Percentiles rank a stretch among this genome's conserved stretches.
phyloP scores from a whole-genome alignment of 805 yeast species.

The Saccharomycopsis sp. region DNA sequence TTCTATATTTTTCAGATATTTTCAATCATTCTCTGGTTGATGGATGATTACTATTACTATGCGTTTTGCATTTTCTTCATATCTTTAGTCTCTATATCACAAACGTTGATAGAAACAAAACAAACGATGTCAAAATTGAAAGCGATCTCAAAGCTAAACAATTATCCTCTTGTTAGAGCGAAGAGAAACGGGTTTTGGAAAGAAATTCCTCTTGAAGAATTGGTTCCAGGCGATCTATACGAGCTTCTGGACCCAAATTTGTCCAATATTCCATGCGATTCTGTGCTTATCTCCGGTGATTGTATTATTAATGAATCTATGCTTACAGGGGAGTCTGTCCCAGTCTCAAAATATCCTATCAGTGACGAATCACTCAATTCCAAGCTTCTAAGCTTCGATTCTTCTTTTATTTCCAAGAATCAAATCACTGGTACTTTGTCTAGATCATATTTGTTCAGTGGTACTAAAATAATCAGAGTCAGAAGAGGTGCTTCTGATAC shows the following conservation, averaged over 20 bases:
- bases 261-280: slow-evolving; percentile 77
- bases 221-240: slow-evolving; percentile 94
- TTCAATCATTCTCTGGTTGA: slow-evolving; percentile 84
- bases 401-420: slow-evolving; percentile 28
- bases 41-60: slow-evolving; percentile 88
- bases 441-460: slow-evolving; percentile 73
- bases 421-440: slow-evolving; percentile 61
- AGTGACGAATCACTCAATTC: slow-evolving; percentile 51
- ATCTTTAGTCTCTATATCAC: slow-evolving; percentile 70
- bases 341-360: slow-evolving; percentile 78
- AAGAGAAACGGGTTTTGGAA: slow-evolving; percentile 93
- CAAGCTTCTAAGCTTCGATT: slow-evolving; percentile 48
- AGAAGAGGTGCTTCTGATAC: slow-evolving; percentile 44
- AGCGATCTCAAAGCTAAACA: slow-evolving; percentile 48
- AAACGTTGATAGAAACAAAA: slow-evolving; percentile 82
- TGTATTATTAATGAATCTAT: slow-evolving; percentile 96
- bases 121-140: slow-evolving; percentile 64
- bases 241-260: slow-evolving; percentile 87
- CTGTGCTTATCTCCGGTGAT: slow-evolving; percentile 81
- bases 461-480: slow-evolving; percentile 83
- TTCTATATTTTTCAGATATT: slow-evolving; percentile 92
- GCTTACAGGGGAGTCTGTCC: slow-evolving; percentile 98
- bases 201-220: slow-evolving; percentile 62
- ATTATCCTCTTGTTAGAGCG: slow-evolving; percentile 57
- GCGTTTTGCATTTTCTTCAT: slow-evolving; percentile 88